Conservation (phyloP, 306 rosid species). For the Begonia masoniana region DNA sequence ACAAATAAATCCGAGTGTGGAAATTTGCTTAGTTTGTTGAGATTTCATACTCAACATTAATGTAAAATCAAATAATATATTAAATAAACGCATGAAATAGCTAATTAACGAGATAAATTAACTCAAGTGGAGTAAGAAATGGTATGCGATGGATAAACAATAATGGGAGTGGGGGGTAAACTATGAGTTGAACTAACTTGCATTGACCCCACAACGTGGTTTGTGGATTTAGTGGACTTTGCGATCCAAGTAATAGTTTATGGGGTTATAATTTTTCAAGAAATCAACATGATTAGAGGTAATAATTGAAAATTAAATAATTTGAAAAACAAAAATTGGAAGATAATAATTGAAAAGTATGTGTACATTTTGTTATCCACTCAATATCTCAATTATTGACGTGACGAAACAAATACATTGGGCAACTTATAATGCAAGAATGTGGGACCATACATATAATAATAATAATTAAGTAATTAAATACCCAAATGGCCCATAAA, state of each 20-base stretch:
- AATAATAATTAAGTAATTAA: background rate
- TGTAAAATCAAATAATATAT: background rate
- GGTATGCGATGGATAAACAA: background rate
- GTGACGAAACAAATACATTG: background rate
- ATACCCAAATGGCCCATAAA: background rate
- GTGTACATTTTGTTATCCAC: conserved; percentile 1
- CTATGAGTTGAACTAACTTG: background rate
- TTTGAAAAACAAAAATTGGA: background rate
- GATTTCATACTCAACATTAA: background rate
- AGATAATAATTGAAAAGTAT: background rate
- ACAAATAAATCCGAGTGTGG: background rate
- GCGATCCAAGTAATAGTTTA: background rate
- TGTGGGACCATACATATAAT: background rate
- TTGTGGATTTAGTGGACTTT: conserved; percentile 11
- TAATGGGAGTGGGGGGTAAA: background rate
- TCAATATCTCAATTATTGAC: conserved; percentile 3
- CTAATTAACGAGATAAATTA: background rate
- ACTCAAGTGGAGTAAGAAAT: background rate
- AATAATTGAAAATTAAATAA: background rate
- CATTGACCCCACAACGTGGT: conserved; percentile 12
- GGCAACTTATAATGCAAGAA: background rate
- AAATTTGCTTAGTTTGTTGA: background rate
- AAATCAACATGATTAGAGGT: background rate
- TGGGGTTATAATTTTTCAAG: background rate
- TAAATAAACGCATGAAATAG: background rate